Conservation (phyloP, 306 rosid species). For the Vicia sativa region DNA sequence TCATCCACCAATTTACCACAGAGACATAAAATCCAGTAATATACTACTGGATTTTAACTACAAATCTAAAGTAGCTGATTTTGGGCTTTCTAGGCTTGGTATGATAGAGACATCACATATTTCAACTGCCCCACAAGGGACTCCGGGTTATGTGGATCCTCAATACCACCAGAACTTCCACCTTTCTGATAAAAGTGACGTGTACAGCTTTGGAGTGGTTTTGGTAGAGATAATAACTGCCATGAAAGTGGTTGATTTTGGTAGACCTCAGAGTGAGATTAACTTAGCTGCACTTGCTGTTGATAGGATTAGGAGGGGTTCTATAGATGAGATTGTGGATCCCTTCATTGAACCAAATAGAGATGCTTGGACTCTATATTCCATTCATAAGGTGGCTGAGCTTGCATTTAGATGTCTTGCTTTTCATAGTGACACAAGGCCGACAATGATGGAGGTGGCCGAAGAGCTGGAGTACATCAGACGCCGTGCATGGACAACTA, state of each 20-base stretch:
- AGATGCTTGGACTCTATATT: conserved; percentile 97
- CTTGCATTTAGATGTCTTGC: conserved; percentile 99
- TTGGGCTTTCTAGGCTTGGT: conserved; percentile 97
- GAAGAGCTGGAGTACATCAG: conserved; percentile 80
- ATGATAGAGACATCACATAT: conserved; percentile 78
- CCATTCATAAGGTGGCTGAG: conserved; percentile 86
- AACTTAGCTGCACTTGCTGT: conserved; percentile 97
- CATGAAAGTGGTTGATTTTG: conserved; percentile 88
- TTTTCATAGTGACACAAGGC: conserved; percentile 91
- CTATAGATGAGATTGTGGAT: conserved; percentile 80
- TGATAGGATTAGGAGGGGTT: conserved; percentile 83
- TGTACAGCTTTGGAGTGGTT: conserved; percentile 95
- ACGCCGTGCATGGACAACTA: conserved; percentile 78
- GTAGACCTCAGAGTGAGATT: conserved; percentile 73
- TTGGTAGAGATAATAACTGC: conserved; percentile 93
- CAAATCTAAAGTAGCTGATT: conserved; percentile 96
- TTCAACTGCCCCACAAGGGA: conserved; percentile 98
- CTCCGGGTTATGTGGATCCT: conserved; percentile 98
- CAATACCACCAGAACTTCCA: conserved; percentile 95
- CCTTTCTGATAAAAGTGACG: conserved; percentile 96
- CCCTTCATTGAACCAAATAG: conserved; percentile 87
- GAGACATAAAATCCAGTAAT: conserved; percentile 93
- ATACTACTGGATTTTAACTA: conserved; percentile 76
- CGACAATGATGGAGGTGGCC: conserved; percentile 92
- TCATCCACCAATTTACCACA: conserved; percentile 92